These are phyloP conservation scores for Cladosporium colombiae DNA, from an alignment of 2,329 filamentous ascomycete species.

Conservation along the genomic window DNA sequence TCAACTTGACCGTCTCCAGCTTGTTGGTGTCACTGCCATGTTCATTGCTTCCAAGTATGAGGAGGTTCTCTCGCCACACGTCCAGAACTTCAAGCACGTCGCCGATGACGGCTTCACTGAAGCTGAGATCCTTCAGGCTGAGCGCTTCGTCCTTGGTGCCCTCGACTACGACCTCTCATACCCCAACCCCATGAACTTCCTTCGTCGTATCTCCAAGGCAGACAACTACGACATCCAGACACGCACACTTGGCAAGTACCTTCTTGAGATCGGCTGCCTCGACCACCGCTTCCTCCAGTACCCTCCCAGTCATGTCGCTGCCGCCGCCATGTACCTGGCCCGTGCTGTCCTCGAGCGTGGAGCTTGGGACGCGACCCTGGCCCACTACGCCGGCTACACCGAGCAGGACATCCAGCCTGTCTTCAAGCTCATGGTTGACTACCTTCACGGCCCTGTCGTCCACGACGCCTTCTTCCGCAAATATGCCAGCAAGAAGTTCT, in stretches of 20 bases:
- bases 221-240: slow-evolving; percentile 99
- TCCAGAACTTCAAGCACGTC: slow-evolving; percentile 95
- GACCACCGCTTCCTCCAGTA: slow-evolving; percentile 93
- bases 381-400: slow-evolving; percentile 89
- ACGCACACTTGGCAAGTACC: slow-evolving; percentile 93
- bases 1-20: slow-evolving; percentile 90
- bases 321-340: slow-evolving; percentile 91
- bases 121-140: slow-evolving; percentile 93
- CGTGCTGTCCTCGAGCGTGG: slow-evolving; percentile 88
- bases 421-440: slow-evolving; percentile 93
- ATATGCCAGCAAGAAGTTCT: slow-evolving; percentile 98
- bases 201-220: slow-evolving; percentile 96
- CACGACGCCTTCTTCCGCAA: slow-evolving; percentile 99
- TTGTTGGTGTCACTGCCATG: slow-evolving; percentile 98
- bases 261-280: slow-evolving; percentile 94
- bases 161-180: slow-evolving; percentile 98
- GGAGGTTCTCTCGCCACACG: slow-evolving; percentile 94
- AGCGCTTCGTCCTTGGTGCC: slow-evolving; percentile 87
- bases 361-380: slow-evolving; percentile 84
- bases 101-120: slow-evolving; percentile 96
- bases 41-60: slow-evolving; percentile 99
- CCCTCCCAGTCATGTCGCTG: slow-evolving; percentile 85
- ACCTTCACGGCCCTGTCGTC: slow-evolving; percentile 82
- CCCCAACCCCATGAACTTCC: slow-evolving; percentile 99
- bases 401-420: slow-evolving; percentile 93